Evolutionary conservation across 768 basidiomycete species (phyloP), one percentile per base, ranked within the genome.

Genomic region (Boletus speciosus): DNA sequence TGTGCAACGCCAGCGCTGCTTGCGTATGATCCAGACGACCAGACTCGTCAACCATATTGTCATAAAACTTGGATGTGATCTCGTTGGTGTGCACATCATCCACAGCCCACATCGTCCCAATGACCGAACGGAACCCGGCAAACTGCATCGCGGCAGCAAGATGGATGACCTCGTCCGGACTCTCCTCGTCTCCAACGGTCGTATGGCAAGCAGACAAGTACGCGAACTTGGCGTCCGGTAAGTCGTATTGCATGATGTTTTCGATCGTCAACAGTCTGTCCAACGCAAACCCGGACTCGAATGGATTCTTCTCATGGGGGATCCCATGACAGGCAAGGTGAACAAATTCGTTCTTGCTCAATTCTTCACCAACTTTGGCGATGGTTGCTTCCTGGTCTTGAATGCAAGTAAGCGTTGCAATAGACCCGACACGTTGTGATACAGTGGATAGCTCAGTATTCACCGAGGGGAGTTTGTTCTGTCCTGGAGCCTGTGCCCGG

Each of bases 61-160:
- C 27, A 14, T 46, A 47, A 40, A 52, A 40, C 16, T 11, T 12
- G 1, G 37, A 27, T 3, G 50, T 21, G 16, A 48, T 37, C 21
- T 37, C 16, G 36, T 37, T 16, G 4, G 47, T 27, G n/a, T 38
- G 36, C 1, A 5, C 34, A n/a, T 54, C 52, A 1, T 32, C 52
- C 47, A 54, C 47, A 6, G 32, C 40, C 34, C 41, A 42, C 55
- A 47, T 52, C 6, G 55, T 56, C 14, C 55, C 55, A 16, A 56
- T 37, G 8, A 54, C 55, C 1, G 55, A 56, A 11, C 47, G 47
- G 38, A 57, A 57, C 3, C 47, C 56, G 12, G 52, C 41, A 3
- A 43, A 49, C 32, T 57, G 56, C 52, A 49, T 49, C 1, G 51
- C 31, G 0, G 52, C 43, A 2, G 47, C 47, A 4, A 44, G 51